Base-by-base conservation (phyloP, 2,329 filamentous ascomycete genomes). In the Chaetomiaceae sp. region DNA sequence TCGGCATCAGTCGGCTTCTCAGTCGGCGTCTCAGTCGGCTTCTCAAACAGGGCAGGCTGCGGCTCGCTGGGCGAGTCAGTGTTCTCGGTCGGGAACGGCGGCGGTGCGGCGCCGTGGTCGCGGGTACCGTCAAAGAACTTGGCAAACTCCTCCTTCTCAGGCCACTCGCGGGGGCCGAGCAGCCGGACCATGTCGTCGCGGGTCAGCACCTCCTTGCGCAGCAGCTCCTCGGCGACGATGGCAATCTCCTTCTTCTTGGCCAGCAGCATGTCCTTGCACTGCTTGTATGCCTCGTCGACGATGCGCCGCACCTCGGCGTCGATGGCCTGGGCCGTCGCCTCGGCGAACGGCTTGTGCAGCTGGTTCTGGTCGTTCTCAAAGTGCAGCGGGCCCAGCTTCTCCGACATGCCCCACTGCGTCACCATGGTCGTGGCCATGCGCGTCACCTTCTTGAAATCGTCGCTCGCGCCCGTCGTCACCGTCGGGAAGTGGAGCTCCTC, bases 391-490 rank as follows among this genome's bases (percentile, higher is more conserved):
- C 92, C 92, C 41, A 99, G 85, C 73, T 95, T 95, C 60, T 88
- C 82, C 35, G 87, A 95, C 93, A 99, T 99, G 60, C 93, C 93
- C 85, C 90, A 99, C 68, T 96, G 89, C n/a, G 92, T 99, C 25
- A 99, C 93, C 93, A 99, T 99, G 55, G 87, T 86, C 16, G 88
- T 95, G 3, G 93, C 95, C 87, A 96, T 92, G 50, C 85, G 82
- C 2, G 93, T 96, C 35, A 97, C 93, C 73, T 99, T 99, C 72
- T 93, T 92, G 80, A 99, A 99, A 68, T 99, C 93, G 68, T 97
- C 93, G 48, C 85, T 91, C 17, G 92, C 93, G 51, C 93, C 93
- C 41, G 88, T 93, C 2, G 93, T 99, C 17, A 99, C 93, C 0
- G 90, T 95, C 30, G 93, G 86, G 71, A 99, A 99, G 72, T 99